Conservation (phyloP, 2,329 filamentous ascomycete genomes). For the Ambrosiella cleistominuta region DNA sequence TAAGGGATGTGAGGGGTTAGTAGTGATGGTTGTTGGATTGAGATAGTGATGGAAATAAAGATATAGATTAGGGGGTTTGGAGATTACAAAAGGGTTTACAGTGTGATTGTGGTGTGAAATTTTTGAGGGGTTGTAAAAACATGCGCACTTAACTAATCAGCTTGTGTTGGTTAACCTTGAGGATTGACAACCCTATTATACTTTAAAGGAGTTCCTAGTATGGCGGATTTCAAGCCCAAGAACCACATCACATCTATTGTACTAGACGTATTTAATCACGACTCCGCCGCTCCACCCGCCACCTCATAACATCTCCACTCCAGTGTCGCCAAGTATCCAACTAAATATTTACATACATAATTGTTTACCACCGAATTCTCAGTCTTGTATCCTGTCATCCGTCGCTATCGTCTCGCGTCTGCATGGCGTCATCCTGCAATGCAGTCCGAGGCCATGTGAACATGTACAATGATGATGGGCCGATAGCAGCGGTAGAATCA, state of each 20-base stretch:
- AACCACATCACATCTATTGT: no score
- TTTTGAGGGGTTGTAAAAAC: not conserved
- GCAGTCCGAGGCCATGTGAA: not conserved
- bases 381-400: not conserved
- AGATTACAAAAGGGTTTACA: not conserved
- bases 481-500: not conserved
- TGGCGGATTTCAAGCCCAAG: no score
- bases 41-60: no score
- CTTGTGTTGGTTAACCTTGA: no score
- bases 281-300: no score
- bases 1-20: no score
- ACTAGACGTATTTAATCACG: no score
- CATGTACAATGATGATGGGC: not conserved
- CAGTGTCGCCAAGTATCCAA: no score
- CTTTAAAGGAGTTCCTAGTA: no score
- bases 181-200: no score
- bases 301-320: no score
- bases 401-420: not conserved
- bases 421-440: not conserved
- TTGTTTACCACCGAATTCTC: not conserved
- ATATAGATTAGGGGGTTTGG: conserved; percentile 18
- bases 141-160: not conserved
- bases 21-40: no score
- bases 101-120: not conserved
- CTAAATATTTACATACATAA: not conserved